Evolutionary conservation across 2,329 filamentous ascomycete genomes (phyloP), one percentile per base, ranked within the genome.

Genomic region (Xylaria hypoxylon): DNA sequence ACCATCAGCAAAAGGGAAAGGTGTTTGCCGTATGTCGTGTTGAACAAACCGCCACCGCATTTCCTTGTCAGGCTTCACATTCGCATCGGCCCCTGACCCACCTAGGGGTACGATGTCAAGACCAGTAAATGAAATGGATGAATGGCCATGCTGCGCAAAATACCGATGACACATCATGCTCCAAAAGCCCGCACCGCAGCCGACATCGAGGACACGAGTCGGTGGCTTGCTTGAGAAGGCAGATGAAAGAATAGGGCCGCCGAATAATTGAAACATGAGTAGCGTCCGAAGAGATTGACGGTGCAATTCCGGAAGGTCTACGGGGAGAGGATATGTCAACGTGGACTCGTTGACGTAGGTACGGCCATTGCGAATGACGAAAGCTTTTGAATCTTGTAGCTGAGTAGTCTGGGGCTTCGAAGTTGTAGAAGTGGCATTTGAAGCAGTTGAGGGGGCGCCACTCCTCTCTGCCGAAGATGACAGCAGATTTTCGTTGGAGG

Each of bases 11-110:
- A 97, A 93, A 0, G 95, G 95, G 74, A 94, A 87, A 0, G 93
- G 92, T 2, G 86, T 78, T 66, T 87, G 87, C 65, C 93, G 90
- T 69, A 97, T 80, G 78, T 97, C 94, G 77, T 97, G 93, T 76
- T 94, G 92, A 59, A 97, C 87, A 77, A 97, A 97, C 11, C 85
- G 89, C 93, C 94, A 97, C 70, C 92, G 90, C 84, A 97, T 91
- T 53, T 92, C 92, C 72, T 90, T 89, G 70, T 87, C 85, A 3
- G 83, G 82, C 72, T 89, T 88, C 72, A 85, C 77, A 58, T 76
- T 75, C 50, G 58, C 74, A 24, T 76, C 78, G n/a, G 81, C 73
- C 3, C 72, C 74, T 8, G 74, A 79, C 35, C 80, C 80, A 3
- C 91, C 89, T 26, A 95, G 78, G 4, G 92, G 90, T 8, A 92